A percentile compares a stretch with the other conserved stretches of the same genome.
Evolutionary conservation across 2,329 filamentous ascomycete species (phyloP).

Genomic region (Berkeleyomyces rouxiae): DNA sequence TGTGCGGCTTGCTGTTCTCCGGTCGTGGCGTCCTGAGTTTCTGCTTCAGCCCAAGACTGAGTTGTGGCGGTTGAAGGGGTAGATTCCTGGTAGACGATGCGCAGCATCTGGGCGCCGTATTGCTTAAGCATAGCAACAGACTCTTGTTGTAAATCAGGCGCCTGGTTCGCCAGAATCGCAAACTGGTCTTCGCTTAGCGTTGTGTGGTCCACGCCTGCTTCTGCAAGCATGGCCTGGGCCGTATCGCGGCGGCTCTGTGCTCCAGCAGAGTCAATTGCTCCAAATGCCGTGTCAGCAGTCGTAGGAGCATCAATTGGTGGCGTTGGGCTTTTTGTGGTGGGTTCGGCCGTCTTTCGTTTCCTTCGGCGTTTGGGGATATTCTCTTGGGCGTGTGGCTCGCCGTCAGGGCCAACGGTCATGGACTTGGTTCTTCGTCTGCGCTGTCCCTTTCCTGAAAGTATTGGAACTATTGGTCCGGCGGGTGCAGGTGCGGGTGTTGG

Average conservation of each 20-base stretch:
- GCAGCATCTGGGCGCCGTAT: constrained; percentile 39
- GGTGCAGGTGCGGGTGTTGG: not conserved
- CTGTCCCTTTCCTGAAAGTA: not conserved
- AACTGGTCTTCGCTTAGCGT: constrained; percentile 40
- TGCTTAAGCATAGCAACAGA: constrained; percentile 39
- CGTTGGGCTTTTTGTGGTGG: not conserved
- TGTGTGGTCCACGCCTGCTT: constrained; percentile 32
- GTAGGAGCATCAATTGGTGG: not conserved
- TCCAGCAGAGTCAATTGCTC: constrained; percentile 24
- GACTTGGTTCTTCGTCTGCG: not conserved
- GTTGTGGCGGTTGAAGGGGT: not conserved
- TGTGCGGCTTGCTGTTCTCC: constrained; percentile 13
- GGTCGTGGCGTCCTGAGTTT: constrained; percentile 12
- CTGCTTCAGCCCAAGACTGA: constrained; percentile 20
- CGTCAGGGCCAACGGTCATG: constrained; percentile 10
- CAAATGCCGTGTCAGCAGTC: not conserved
- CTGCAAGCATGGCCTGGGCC: constrained; percentile 30
- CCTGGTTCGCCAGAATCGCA: constrained; percentile 42
- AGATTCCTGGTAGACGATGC: constrained; percentile 35
- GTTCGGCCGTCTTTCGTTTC: not conserved
- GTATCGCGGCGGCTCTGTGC: constrained; percentile 32
- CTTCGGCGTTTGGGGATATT: not conserved
- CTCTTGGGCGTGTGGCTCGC: constrained; percentile 15
- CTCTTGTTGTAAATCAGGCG: constrained; percentile 35
- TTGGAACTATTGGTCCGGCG: not conserved